Evolutionary conservation across 495 filamentous ascomycete species (phyloP), one percentile per base, ranked within the genome.

Genomic region (Lindgomyces ingoldianus): DNA sequence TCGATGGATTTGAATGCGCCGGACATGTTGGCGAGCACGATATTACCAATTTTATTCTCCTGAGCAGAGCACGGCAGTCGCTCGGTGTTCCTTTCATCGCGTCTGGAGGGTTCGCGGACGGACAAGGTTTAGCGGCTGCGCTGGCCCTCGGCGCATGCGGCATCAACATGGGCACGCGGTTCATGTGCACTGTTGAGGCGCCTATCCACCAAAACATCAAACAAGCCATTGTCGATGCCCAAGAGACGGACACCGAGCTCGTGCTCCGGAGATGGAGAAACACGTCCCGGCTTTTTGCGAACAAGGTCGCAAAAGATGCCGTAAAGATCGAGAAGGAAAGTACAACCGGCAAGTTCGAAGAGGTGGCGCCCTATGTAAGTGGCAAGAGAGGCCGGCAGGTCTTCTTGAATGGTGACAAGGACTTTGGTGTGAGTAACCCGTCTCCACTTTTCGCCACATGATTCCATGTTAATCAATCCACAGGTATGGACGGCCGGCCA

Each of bases 1-100:
- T 98, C 69, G 94, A 98, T 71, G 94, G 94, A 21, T 98, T 98
- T 69, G 94, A 98, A 76, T 98, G 94, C 76, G 94, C 91, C 22
- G 94, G 94, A 56, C 95, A 93, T 74, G 93, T 98, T 52, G 94
- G 94, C 66, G 94, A 98, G 81, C 83, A 84, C 46, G 94, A 98
- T 72, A 96, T 98, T 76, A 96, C 94, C 65, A 98, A 98, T 77
- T 94, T 98, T 77, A 96, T 98, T 65, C 84, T 98, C 8, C 81
- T 98, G 45, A 87, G 84, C 74, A 83, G 91, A 45, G 94, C 94
- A 36, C 81, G 93, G 19, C 94, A 98, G 78, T 84, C 85, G 1
- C 83, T 98, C 46, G 84, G 83, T 26, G 85, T 92, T 27, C 94
- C 94, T 3, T 98, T 98, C 74, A 96, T 98, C 72, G 94, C 94